These are phyloP conservation scores for Annulohypoxylon truncatum DNA, from an alignment of 2,329 filamentous ascomycete species.

Conservation along the genomic window DNA sequence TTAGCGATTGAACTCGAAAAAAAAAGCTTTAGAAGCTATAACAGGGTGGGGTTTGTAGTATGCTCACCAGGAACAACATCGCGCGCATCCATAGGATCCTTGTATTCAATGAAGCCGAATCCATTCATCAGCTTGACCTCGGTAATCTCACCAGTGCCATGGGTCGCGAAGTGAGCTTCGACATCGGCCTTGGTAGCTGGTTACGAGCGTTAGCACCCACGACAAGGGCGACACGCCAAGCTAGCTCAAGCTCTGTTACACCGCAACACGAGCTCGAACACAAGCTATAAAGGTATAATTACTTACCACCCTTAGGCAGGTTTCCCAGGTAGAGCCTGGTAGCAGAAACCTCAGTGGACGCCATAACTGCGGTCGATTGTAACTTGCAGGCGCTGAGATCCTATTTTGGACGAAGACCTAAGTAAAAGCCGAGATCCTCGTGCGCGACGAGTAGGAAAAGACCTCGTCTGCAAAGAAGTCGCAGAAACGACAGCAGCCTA, in stretches of 20 bases:
- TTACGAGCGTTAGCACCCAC: constrained; percentile 26
- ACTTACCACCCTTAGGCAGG: constrained; percentile 92
- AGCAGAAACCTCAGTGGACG: constrained; percentile 76
- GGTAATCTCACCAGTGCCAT: constrained; percentile 96
- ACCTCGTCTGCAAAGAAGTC: constrained; percentile 14
- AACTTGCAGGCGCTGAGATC: constrained; percentile 18
- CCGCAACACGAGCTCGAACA: constrained; percentile 14
- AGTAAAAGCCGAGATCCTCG: constrained; percentile 10
- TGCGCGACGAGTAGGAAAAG: constrained; percentile 12
- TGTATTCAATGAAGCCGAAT: constrained; percentile 99
- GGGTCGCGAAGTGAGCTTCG: constrained; percentile 92
- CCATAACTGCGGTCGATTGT: constrained; percentile 40
- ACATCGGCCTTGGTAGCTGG: constrained; percentile 88
- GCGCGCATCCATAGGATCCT: constrained; percentile 96
- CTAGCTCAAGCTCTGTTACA: constrained; percentile 29
- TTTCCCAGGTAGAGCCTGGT: constrained; percentile 98
- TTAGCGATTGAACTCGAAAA: constrained; percentile 42
- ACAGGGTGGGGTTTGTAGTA: constrained; percentile 34
- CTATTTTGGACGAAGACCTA: constrained; percentile 1
- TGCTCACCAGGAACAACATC: constrained; percentile 95
- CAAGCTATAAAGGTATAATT: constrained; percentile 34
- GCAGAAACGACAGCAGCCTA: constrained; percentile 24
- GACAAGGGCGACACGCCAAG: constrained; percentile 27
- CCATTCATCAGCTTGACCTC: constrained; percentile 99
- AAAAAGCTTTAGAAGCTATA: background rate